Base-by-base conservation (phyloP, 2,329 filamentous ascomycete genomes). In the Ilyonectria destructans region DNA sequence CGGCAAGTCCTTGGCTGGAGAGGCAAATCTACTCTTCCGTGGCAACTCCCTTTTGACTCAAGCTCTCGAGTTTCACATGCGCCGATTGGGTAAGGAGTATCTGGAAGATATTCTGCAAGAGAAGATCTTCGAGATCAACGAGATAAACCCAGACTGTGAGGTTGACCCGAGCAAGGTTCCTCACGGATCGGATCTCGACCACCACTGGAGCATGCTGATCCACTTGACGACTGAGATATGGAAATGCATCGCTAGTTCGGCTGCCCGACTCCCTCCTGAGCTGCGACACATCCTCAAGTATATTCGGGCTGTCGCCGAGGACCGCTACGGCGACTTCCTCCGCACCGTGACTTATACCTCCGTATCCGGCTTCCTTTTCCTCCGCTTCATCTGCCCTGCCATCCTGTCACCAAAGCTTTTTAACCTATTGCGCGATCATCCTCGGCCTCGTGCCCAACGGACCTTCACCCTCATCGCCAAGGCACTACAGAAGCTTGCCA, bases 321-420 rank as follows among this genome's bases (percentile, higher is more conserved):
- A 98, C 79, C 92, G 95, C 19, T 98, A 97, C 79, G 96, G 96
- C 31, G 94, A 97, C 79, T 98, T 97, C 76, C 84, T 97, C 48
- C 91, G 95, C 31, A 96, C 93, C 2, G 95, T 97, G 43, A 90
- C 92, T 52, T 98, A 97, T 79, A 98, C 95, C 59, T 97, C 95
- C 78, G 95, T 98, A 2, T 97, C 95, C 51, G 96, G 96, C 0
- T 98, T 98, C 77, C 83, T 98, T 13, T 98, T 98, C 79, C 86
- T 98, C 68, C 92, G 96, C 6, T 98, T 98, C 84, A 96, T 98
- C 77, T 97, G 95, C 77, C 96, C 96, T 3, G 95, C 96, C n/a
- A 95, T 98, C 66, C 85, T 98, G 7, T 98, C 97, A 70, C 96
- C 96, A 1, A 97, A 97, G 81, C 87, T 98, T 15, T 98, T 97